phyloP scores from a whole-genome alignment of 805 yeast genomes.

The Ogataea ramenticola region DNA sequence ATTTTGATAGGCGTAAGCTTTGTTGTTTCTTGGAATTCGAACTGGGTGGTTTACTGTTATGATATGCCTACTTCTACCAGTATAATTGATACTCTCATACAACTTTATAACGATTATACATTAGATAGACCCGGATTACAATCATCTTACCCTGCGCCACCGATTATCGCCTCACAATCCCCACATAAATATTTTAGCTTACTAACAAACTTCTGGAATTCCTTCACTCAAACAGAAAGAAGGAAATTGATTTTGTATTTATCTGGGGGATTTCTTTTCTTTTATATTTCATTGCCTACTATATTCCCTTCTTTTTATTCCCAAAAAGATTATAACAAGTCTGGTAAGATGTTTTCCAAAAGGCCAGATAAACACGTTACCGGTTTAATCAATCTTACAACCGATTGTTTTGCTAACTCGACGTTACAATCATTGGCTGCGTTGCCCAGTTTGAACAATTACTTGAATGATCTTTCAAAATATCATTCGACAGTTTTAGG shows the following conservation, averaged over 20 bases:
- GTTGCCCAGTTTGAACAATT: constrained; percentile 49
- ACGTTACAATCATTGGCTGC: constrained; percentile 74
- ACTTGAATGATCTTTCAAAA: constrained; percentile 38
- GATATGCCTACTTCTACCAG: no score
- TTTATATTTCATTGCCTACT: not conserved
- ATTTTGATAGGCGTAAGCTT: no score
- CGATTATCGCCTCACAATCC: not conserved
- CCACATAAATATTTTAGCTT: not conserved
- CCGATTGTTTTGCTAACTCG: constrained; percentile 91
- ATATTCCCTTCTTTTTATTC: not conserved
- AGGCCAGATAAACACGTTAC: constrained; percentile 72
- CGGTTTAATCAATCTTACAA: constrained; percentile 73
- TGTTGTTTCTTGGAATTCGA: no score
- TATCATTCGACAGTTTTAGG: constrained; percentile 15
- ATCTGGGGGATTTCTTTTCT: not conserved
- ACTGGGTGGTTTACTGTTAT: no score
- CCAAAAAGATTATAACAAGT: no score
- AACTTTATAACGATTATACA: no score
- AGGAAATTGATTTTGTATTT: not conserved
- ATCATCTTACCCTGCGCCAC: no score
- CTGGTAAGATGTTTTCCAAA: constrained; percentile 14
- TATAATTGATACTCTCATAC: no score
- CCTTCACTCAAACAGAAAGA: not conserved
- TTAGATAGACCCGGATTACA: no score
- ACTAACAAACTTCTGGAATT: not conserved